Evolutionary conservation across 2,329 filamentous ascomycete species (phyloP).

Genomic region (Xylariomycetidae sp.): DNA sequence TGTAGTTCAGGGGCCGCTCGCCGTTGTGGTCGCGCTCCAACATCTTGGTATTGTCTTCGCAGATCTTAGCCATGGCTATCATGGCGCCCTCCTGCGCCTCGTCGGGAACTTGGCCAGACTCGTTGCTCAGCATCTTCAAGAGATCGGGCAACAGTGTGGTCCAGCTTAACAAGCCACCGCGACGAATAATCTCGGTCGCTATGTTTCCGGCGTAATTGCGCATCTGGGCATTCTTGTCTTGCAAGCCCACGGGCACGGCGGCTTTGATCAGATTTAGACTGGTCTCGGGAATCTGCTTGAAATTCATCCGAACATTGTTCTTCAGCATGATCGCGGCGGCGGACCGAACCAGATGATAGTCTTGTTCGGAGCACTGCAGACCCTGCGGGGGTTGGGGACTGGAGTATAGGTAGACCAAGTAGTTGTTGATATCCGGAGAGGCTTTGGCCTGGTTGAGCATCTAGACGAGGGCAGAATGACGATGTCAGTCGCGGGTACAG

Average conservation of each 20-base stretch:
- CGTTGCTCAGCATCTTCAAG: slow-evolving; percentile 71
- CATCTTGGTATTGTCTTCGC: slow-evolving; percentile 87
- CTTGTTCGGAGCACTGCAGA: slow-evolving; percentile 52
- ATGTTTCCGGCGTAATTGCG: slow-evolving; percentile 88
- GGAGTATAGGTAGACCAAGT: slow-evolving; percentile 86
- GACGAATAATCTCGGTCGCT: slow-evolving; percentile 83
- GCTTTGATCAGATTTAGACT: slow-evolving; percentile 76
- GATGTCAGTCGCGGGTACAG: too few relatives aligned
- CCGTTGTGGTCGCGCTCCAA: slow-evolving; percentile 85
- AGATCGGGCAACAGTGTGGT: slow-evolving; percentile 84
- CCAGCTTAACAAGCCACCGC: slow-evolving; percentile 84
- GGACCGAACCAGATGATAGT: slow-evolving; percentile 74
- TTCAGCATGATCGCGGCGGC: slow-evolving; percentile 93
- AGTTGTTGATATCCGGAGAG: slow-evolving; percentile 94
- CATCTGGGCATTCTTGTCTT: slow-evolving; percentile 77
- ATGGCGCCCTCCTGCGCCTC: slow-evolving; percentile 89
- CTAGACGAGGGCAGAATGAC: slow-evolving; percentile 39
- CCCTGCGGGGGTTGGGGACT: slow-evolving; percentile 58
- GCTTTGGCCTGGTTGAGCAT: slow-evolving; percentile 87
- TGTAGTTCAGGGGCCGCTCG: slow-evolving; percentile 78
- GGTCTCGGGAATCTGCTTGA: slow-evolving; percentile 68
- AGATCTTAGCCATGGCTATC: slow-evolving; percentile 89
- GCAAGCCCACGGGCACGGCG: slow-evolving; percentile 71
- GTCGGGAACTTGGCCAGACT: slow-evolving; percentile 59
- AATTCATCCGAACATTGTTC: slow-evolving; percentile 77